phyloP scores from a whole-genome alignment of 768 basidiomycete species.

The Suillus variegatus region DNA sequence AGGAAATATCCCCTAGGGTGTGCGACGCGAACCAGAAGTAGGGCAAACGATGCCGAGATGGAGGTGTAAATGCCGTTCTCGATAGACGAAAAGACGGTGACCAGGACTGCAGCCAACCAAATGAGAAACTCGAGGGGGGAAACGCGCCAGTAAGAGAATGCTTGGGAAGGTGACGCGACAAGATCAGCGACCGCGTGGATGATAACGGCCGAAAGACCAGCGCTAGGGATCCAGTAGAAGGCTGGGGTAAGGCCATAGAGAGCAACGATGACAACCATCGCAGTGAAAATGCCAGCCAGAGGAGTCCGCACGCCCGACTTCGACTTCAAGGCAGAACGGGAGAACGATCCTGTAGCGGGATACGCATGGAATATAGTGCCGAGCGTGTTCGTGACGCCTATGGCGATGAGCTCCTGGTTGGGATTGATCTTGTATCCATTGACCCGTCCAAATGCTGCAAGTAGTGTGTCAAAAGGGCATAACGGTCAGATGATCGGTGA shows the following conservation, averaged over 20 bases:
- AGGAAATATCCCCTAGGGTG: slow-evolving; percentile 90
- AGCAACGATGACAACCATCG: slow-evolving; percentile 88
- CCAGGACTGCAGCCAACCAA: slow-evolving; percentile 82
- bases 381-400: slow-evolving; percentile 93
- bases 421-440: slow-evolving; percentile 95
- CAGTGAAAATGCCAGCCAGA: slow-evolving; percentile 81
- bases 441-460: slow-evolving; percentile 86
- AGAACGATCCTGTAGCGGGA: slow-evolving; percentile 98
- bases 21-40: slow-evolving; percentile 85
- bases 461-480: slow-evolving; percentile 13
- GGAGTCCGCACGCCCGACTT: slow-evolving; percentile 99
- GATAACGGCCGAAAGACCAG: slow-evolving; percentile 88
- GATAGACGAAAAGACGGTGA: slow-evolving; percentile 91
- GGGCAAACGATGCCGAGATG: slow-evolving; percentile 72
- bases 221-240: slow-evolving; percentile 87
- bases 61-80: slow-evolving; percentile 93
- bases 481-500: slow-evolving; percentile 7
- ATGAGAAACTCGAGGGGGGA: slow-evolving; percentile 92
- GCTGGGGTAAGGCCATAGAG: slow-evolving; percentile 92
- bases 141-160: slow-evolving; percentile 91
- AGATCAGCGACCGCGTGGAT: slow-evolving; percentile 91
- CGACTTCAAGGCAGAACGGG: slow-evolving; percentile 93
- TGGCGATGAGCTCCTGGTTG: slow-evolving; percentile 94
- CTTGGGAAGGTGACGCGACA: slow-evolving; percentile 79
- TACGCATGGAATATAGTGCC: slow-evolving; percentile 91